Evolutionary conservation across 2,329 filamentous ascomycete genomes (phyloP).

Genomic region (Phaeosphaeriaceae sp.): DNA sequence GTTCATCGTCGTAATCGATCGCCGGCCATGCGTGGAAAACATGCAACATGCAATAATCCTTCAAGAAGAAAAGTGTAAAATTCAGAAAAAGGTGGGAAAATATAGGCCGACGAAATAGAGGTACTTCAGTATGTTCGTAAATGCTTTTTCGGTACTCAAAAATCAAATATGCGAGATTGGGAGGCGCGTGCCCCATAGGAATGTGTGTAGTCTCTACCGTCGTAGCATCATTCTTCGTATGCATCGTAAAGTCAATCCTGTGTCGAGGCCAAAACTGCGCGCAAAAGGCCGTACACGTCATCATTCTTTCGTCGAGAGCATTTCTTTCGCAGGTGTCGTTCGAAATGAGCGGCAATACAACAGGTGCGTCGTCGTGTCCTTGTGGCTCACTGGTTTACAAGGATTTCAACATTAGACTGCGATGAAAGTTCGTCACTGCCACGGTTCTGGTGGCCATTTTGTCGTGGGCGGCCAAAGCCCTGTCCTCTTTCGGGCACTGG

Average conservation of each 20-base stretch:
- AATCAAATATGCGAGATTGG: conserved; percentile 33
- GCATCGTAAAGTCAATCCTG: conserved; percentile 47
- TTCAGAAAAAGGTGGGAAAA: conserved; percentile 10
- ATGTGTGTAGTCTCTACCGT: conserved; percentile 48
- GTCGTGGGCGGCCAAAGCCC: conserved; percentile 62
- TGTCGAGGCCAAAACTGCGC: conserved; percentile 29
- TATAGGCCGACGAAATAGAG: conserved; percentile 17
- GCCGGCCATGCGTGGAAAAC: not conserved
- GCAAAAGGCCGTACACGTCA: conserved; percentile 42
- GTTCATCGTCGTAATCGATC: not conserved
- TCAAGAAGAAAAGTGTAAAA: not conserved
- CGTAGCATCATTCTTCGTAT: conserved; percentile 52
- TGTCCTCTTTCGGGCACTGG: conserved; percentile 66
- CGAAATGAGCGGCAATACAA: conserved; percentile 31
- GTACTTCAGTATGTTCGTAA: conserved; percentile 41
- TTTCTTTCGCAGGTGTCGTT: conserved; percentile 31
- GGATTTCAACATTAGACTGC: conserved; percentile 67
- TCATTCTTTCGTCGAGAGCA: conserved; percentile 39
- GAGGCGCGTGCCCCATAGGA: conserved; percentile 40
- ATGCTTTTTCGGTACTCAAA: conserved; percentile 44
- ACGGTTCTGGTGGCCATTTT: conserved; percentile 67
- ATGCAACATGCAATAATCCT: conserved; percentile 10
- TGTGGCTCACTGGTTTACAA: conserved; percentile 62
- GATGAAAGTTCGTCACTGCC: conserved; percentile 69
- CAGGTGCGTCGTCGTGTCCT: conserved; percentile 21